Percentiles rank a stretch among this genome's conserved stretches.
Evolutionary conservation across 2,329 filamentous ascomycete species (phyloP).

Genomic region (Tolypocladium inflatum): DNA sequence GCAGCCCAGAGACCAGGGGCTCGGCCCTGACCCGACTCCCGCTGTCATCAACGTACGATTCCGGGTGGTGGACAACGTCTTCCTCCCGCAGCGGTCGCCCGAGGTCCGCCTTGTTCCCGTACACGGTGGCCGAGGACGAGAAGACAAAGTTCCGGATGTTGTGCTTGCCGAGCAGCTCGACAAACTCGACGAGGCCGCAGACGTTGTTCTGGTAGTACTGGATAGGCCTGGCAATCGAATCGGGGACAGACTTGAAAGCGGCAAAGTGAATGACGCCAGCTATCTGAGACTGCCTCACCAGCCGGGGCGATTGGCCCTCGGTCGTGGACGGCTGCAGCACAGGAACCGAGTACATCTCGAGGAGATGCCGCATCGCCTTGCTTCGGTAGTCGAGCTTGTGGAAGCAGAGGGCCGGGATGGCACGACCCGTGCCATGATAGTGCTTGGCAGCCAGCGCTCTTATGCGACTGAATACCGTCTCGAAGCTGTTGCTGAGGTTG

Average conservation of each 20-base stretch:
- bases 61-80: conserved; percentile 35
- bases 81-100: conserved; percentile 46
- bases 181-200: conserved; percentile 50
- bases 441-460: conserved; percentile 16
- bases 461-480: conserved; percentile 11
- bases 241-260: conserved; percentile 56
- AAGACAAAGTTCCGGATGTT: conserved; percentile 59
- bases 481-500: conserved; percentile 33
- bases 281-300: conserved; percentile 34
- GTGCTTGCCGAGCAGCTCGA: conserved; percentile 45
- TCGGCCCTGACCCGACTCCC: conserved; percentile 17
- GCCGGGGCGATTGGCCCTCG: background rate
- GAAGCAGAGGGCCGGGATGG: conserved; percentile 19
- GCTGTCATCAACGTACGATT: conserved; percentile 30
- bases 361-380: conserved; percentile 23
- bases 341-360: conserved; percentile 21
- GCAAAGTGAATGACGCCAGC: conserved; percentile 59
- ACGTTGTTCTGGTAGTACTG: conserved; percentile 62
- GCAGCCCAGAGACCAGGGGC: conserved; percentile 36
- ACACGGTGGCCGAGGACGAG: conserved; percentile 59
- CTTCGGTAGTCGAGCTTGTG: conserved; percentile 29
- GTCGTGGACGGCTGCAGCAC: conserved; percentile 4
- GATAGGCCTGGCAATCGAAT: conserved; percentile 50
- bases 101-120: conserved; percentile 43
- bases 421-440: conserved; percentile 11